Percentiles rank a stretch among this genome's conserved stretches.
Evolutionary conservation across 164 flowering plant genomes (phyloP).

Genomic region (Piper longum): DNA sequence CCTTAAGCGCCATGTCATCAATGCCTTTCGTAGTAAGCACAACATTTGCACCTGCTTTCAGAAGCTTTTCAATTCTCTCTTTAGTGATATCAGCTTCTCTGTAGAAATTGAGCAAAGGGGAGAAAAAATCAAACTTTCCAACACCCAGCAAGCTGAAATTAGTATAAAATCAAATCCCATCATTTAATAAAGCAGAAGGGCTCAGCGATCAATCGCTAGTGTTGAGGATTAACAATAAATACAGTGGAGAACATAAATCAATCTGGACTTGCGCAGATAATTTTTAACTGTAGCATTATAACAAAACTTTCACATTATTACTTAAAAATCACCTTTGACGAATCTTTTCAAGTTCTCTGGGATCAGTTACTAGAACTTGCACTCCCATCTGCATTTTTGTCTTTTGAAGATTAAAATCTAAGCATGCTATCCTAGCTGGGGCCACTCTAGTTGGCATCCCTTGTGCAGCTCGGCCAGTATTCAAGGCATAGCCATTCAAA

Average conservation of each 20-base stretch:
- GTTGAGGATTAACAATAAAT: no score
- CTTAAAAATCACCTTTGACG: constrained; percentile 66
- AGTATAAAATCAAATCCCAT: no score
- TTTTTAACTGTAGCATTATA: not conserved
- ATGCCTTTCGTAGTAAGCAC: constrained; percentile 89
- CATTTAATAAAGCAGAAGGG: no score
- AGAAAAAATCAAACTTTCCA: no score
- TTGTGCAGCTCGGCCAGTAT: constrained; percentile 98
- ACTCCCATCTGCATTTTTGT: constrained; percentile 98
- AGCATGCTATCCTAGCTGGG: constrained; percentile 96
- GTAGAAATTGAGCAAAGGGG: constrained; percentile 6
- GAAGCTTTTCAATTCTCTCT: constrained; percentile 85
- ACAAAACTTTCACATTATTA: not conserved
- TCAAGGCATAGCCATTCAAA: constrained; percentile 92
- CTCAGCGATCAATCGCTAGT: no score
- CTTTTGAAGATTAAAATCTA: constrained; percentile 92
- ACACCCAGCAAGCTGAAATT: no score
- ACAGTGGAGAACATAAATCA: no score
- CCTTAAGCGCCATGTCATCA: constrained; percentile 99
- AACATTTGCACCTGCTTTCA: constrained; percentile 97
- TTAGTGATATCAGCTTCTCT: constrained; percentile 97
- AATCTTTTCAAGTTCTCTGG: constrained; percentile 94
- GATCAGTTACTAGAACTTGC: constrained; percentile 83
- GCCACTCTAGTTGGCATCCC: constrained; percentile 89
- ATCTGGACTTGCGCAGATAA: not conserved